These are phyloP conservation scores for Cercophora sp. DNA, from an alignment of 495 filamentous ascomycete genomes.

Conservation along the genomic window DNA sequence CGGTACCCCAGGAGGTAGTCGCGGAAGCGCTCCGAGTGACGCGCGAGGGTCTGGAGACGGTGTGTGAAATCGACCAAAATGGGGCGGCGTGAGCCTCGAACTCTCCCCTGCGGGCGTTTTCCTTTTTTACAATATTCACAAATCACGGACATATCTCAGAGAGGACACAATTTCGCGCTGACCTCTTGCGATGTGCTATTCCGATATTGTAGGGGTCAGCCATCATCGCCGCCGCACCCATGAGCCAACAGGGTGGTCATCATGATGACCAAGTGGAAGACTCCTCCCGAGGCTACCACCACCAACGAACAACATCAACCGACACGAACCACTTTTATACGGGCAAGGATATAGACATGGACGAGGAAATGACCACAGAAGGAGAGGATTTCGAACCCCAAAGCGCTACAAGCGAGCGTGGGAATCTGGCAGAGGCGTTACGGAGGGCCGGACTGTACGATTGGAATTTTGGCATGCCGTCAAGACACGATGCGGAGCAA, in stretches of 20 bases:
- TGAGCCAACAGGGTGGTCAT: no score
- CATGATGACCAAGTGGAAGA: no score
- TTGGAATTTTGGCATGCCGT: no score
- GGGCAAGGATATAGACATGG: background rate
- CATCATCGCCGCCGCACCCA: background rate
- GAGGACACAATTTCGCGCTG: no score
- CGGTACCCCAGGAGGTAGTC: conserved; percentile 46
- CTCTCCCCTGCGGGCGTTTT: background rate
- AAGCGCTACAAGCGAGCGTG: conserved; percentile 2
- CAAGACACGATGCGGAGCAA: no score
- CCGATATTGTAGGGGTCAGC: conserved; percentile 10
- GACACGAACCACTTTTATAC: background rate
- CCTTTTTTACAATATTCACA: no score
- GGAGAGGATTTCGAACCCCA: background rate
- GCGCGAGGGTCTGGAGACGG: conserved; percentile 45
- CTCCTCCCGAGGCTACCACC: no score
- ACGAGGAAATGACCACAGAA: background rate
- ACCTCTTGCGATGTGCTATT: conserved; percentile 10
- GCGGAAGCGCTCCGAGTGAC: conserved; percentile 52
- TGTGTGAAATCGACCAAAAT: conserved; percentile 45
- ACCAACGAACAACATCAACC: background rate
- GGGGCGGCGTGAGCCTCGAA: conserved; percentile 18
- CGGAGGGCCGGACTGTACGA: background rate
- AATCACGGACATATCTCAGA: no score
- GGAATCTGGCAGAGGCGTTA: conserved; percentile 1